Evolutionary conservation across 2,329 filamentous ascomycete genomes (phyloP).

Genomic region (Calonectria pseudoturangicola): DNA sequence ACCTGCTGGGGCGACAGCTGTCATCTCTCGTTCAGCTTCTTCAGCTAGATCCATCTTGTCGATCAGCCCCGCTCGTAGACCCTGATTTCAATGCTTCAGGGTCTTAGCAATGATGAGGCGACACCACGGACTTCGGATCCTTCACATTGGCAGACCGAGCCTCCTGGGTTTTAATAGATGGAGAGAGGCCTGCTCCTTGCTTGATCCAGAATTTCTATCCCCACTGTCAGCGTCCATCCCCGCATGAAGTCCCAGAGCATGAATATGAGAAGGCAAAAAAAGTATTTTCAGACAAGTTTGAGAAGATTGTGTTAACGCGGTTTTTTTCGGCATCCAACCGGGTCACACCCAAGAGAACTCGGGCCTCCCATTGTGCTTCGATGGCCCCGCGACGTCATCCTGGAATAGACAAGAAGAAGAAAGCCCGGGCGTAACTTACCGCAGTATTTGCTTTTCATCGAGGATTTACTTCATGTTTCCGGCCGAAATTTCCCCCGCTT

Average conservation of each 20-base stretch:
- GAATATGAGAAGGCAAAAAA: constrained; percentile 20
- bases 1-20: constrained; percentile 24
- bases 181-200: constrained; percentile 19
- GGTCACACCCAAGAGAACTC: constrained; percentile 52
- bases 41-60: constrained; percentile 32
- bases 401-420: constrained; percentile 46
- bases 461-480: constrained; percentile 61
- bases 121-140: constrained; percentile 20
- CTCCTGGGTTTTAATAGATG: neutral
- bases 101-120: constrained; percentile 21
- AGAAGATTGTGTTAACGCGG: constrained; percentile 80
- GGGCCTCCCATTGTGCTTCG: constrained; percentile 56
- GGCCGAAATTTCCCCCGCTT: constrained; percentile 78
- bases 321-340: constrained; percentile 74
- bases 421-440: constrained; percentile 36
- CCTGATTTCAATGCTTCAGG: constrained; percentile 7
- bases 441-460: constrained; percentile 35
- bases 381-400: constrained; percentile 75
- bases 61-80: constrained; percentile 22
- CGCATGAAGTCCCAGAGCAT: neutral
- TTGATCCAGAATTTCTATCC: constrained; percentile 10
- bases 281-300: constrained; percentile 72
- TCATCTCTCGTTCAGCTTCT: constrained; percentile 27
- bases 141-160: constrained; percentile 7
- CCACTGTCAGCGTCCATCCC: constrained; percentile 29